phyloP scores from a whole-genome alignment of 306 rosid species.

The Medicago arabica region DNA sequence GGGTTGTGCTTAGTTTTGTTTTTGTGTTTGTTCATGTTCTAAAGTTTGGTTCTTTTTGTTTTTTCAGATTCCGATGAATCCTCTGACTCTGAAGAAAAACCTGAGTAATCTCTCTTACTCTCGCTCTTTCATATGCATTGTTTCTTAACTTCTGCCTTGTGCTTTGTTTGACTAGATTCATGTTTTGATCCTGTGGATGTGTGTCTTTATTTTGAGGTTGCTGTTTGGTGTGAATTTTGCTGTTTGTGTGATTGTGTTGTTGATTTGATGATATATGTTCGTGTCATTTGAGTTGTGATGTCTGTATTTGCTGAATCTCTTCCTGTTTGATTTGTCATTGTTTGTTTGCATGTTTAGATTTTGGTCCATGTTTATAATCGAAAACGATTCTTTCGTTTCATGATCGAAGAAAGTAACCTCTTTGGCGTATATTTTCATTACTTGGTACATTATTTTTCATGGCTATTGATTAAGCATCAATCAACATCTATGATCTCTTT shows the following conservation, averaged over 20 bases:
- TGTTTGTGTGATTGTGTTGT: slow-evolving; percentile 36
- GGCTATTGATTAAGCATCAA: slow-evolving; percentile 26
- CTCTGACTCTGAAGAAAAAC: slow-evolving; percentile 63
- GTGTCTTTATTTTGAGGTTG: slow-evolving; percentile 33
- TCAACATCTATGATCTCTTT: slow-evolving; percentile 28
- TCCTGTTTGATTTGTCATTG: slow-evolving; percentile 46
- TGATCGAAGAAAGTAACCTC: not conserved
- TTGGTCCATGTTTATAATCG: not conserved
- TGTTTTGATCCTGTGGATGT: slow-evolving; percentile 37
- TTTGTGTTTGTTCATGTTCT: slow-evolving; percentile 43
- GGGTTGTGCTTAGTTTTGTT: slow-evolving; percentile 44
- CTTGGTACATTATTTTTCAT: not conserved
- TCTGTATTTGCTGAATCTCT: slow-evolving; percentile 32
- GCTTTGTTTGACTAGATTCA: slow-evolving; percentile 38
- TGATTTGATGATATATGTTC: slow-evolving; percentile 25
- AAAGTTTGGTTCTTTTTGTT: slow-evolving; percentile 43
- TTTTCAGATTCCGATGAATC: slow-evolving; percentile 78
- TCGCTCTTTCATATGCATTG: slow-evolving; percentile 38
- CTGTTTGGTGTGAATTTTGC: slow-evolving; percentile 37
- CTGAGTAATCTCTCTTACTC: slow-evolving; percentile 62
- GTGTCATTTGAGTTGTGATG: slow-evolving; percentile 31
- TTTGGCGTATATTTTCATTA: slow-evolving; percentile 34
- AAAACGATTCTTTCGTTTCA: too few species aligned
- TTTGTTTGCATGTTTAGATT: slow-evolving; percentile 64
- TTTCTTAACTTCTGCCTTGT: slow-evolving; percentile 21